Evolutionary conservation across 768 basidiomycete genomes (phyloP), one percentile per base, ranked within the genome.

Genomic region (Macrolepiota fuliginosa): DNA sequence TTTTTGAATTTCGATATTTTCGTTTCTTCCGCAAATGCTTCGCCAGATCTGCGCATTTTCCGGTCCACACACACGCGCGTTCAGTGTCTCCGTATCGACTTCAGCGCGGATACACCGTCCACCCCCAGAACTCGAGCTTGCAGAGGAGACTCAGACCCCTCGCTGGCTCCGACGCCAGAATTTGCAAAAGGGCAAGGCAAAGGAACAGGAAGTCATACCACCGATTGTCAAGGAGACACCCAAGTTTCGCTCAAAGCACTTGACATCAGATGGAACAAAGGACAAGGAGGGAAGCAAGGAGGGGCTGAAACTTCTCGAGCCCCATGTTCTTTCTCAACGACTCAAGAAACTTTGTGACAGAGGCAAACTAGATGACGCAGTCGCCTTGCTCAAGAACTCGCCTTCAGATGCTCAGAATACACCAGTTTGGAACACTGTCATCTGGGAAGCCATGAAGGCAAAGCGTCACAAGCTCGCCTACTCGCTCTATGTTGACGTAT

Each of bases 351-450:
- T 90, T 6, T 84, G 83, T 57, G 76, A 81, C 11, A 70, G 74
- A 11, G 84, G 81, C 11, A 79, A 87, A 56, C 45, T 90, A 36
- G 84, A 88, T 56, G 80, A 79, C 2, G 92, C 92, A 0, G 78
- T 91, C 3, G 69, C 77, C 25, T 82, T 86, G 73, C 78, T 94
- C n/a, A 83, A 88, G 68, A 84, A 80, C 40, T 76, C 86, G 19
- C 90, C 92, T 24, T 75, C 83, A 52, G 89, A 88, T 65, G 87
- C 91, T 0, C 89, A 91, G 68, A 93, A 92, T 65, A 77, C 83
- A 1, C 78, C 81, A 11, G 86, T 89, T 6, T 94, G 92, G 92
- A 92, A 92, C 65, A 90, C 87, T 2, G 70, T 94, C 66, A 87
- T 94, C 40, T 84, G 81, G 76, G 80, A 86, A 56, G 81, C 82